phyloP scores from a whole-genome alignment of 257 asterid genomes.

The Buddleja alternifolia region DNA sequence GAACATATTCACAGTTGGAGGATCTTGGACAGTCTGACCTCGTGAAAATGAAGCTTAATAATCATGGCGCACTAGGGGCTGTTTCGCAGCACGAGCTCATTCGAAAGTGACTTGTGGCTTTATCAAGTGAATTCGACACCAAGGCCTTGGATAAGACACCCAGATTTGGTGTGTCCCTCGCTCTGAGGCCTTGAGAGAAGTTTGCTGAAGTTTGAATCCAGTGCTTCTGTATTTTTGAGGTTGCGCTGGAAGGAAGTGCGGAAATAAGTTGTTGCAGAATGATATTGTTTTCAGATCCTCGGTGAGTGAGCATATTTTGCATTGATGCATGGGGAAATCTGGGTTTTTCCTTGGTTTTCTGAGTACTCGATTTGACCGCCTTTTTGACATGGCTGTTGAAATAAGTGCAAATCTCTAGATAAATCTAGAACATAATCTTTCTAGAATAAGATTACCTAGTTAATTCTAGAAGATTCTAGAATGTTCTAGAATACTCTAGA shows the following conservation, averaged over 20 bases:
- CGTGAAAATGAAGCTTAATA: constrained; percentile 75
- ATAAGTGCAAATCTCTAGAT: too few species aligned
- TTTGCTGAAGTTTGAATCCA: constrained; percentile 14
- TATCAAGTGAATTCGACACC: constrained; percentile 78
- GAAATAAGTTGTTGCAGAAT: constrained; percentile 46
- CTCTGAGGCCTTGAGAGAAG: constrained; percentile 57
- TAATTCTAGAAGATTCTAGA: too few species aligned
- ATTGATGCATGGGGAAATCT: constrained; percentile 19
- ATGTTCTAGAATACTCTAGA: too few species aligned
- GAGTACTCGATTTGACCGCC: neutral
- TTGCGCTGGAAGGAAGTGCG: constrained; percentile 32
- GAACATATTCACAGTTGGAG: constrained; percentile 83
- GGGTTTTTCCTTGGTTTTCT: constrained; percentile 12
- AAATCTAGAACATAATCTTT: too few species aligned
- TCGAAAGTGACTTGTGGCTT: constrained; percentile 60
- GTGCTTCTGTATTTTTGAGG: constrained; percentile 29
- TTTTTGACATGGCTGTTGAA: constrained; percentile 24
- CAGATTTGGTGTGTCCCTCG: constrained; percentile 67
- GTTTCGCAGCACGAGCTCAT: constrained; percentile 72
- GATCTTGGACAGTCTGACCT: constrained; percentile 57
- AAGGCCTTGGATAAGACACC: constrained; percentile 85
- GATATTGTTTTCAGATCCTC: constrained; percentile 26
- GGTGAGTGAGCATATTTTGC: constrained; percentile 29
- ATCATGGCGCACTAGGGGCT: constrained; percentile 70
- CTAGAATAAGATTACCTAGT: too few species aligned